Evolutionary conservation across 805 yeast genomes (phyloP).

Genomic region (Candida cerambycidarum): DNA sequence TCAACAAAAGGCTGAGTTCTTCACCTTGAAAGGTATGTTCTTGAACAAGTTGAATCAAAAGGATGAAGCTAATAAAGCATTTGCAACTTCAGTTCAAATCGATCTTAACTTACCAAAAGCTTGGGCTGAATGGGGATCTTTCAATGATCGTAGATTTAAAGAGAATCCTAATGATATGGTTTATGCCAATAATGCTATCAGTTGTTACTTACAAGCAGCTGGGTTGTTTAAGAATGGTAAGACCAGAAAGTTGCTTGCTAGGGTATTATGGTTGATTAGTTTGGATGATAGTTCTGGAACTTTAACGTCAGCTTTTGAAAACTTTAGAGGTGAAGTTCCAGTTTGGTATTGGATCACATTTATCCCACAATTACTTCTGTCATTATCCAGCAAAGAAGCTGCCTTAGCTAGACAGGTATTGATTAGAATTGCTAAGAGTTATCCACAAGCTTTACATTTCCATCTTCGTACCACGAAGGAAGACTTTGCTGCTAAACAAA

Average conservation of each 20-base stretch:
- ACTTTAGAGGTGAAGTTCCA: slow-evolving; percentile 93
- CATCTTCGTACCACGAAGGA: slow-evolving; percentile 94
- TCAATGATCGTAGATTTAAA: slow-evolving; percentile 83
- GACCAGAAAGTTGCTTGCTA: slow-evolving; percentile 80
- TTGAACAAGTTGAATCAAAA: slow-evolving; percentile 84
- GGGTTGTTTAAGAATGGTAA: slow-evolving; percentile 92
- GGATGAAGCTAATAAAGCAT: slow-evolving; percentile 96
- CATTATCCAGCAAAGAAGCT: slow-evolving; percentile 90
- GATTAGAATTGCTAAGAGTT: slow-evolving; percentile 90
- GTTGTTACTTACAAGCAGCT: slow-evolving; percentile 96
- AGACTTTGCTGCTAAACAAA: slow-evolving; percentile 83
- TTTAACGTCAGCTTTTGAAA: slow-evolving; percentile 82
- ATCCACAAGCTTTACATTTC: slow-evolving; percentile 97
- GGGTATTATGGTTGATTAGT: slow-evolving; percentile 91
- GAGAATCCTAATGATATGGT: slow-evolving; percentile 79
- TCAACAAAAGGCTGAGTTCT: slow-evolving; percentile 97
- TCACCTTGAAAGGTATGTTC: slow-evolving; percentile 97
- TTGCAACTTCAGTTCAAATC: slow-evolving; percentile 96
- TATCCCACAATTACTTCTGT: slow-evolving; percentile 89
- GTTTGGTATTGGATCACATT: slow-evolving; percentile 99
- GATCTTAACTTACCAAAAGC: slow-evolving; percentile 94
- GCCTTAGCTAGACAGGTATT: slow-evolving; percentile 82
- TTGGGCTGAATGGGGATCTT: slow-evolving; percentile 99
- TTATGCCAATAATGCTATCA: slow-evolving; percentile 89
- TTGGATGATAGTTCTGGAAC: slow-evolving; percentile 84